Percentiles rank a stretch among this genome's conserved stretches.
Evolutionary conservation across 2,329 filamentous ascomycete genomes (phyloP).

Genomic region (Alternaria conjuncta): DNA sequence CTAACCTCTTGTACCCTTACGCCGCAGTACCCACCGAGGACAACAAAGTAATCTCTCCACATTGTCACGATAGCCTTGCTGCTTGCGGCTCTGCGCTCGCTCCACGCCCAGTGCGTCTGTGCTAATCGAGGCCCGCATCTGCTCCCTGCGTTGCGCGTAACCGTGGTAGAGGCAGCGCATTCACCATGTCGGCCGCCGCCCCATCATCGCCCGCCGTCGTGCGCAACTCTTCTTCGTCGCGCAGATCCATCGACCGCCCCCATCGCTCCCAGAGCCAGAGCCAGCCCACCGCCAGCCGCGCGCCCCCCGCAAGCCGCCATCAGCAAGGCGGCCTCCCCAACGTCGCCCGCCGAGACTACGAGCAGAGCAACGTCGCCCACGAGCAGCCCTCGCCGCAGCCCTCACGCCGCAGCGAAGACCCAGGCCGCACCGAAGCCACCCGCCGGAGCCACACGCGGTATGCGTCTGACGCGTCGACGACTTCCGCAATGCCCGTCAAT

Average conservation of each 20-base stretch:
- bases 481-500: conserved; percentile 47
- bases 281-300: conserved; percentile 33
- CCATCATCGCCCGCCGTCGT: conserved; percentile 54
- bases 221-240: conserved; percentile 41
- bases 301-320: conserved; percentile 38
- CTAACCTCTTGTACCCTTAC: conserved; percentile 14
- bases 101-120: conserved; percentile 26
- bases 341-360: conserved; percentile 73
- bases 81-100: conserved; percentile 16
- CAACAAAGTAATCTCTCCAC: conserved; percentile 16
- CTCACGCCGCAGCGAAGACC: conserved; percentile 67
- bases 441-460: conserved; percentile 55
- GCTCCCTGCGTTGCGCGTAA: conserved; percentile 30
- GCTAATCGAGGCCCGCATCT: conserved; percentile 20
- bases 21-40: conserved; percentile 7
- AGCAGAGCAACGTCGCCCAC: conserved; percentile 70
- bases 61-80: conserved; percentile 18
- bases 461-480: conserved; percentile 52
- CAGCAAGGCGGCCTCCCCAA: conserved; percentile 56
- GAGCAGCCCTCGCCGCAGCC: conserved; percentile 49
- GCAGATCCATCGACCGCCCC: conserved; percentile 41
- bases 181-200: conserved; percentile 45
- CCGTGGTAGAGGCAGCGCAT: conserved; percentile 18
- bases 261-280: conserved; percentile 49
- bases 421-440: conserved; percentile 62